A percentile compares a stretch with the other conserved stretches of the same genome.
These are phyloP conservation scores for Rhizopus delemar DNA, from an alignment of 371 early-diverging fungal genomes.

Conservation along the genomic window DNA sequence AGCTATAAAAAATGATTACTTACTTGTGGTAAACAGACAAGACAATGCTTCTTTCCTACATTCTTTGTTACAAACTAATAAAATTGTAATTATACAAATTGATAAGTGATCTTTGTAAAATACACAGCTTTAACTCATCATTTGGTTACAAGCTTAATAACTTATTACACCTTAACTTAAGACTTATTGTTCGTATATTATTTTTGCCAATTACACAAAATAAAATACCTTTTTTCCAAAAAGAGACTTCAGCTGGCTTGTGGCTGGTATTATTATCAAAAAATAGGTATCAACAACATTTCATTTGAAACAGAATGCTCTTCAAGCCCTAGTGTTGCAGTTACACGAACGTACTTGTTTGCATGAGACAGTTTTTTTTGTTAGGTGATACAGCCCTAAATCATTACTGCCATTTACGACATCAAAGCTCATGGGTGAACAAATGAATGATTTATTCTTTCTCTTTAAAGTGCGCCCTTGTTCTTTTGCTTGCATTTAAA, in stretches of 20 bases:
- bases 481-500: slow-evolving; percentile 8
- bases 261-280: slow-evolving; percentile 35
- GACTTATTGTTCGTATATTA: no score
- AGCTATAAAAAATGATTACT: slow-evolving; percentile 51
- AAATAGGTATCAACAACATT: background rate
- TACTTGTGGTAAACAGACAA: slow-evolving; percentile 42
- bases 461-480: background rate
- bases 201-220: no score
- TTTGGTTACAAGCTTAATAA: slow-evolving; percentile 46
- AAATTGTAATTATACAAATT: background rate
- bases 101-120: slow-evolving; percentile 41
- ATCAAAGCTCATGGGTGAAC: background rate
- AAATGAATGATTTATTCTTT: background rate
- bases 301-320: slow-evolving; percentile 7
- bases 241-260: slow-evolving; percentile 24
- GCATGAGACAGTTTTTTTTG: slow-evolving; percentile 2
- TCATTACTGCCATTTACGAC: slow-evolving; percentile 5
- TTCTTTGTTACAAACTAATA: slow-evolving; percentile 43
- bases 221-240: slow-evolving; percentile 28
- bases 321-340: slow-evolving; percentile 2
- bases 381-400: slow-evolving; percentile 5
- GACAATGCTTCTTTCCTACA: slow-evolving; percentile 44
- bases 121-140: slow-evolving; percentile 25
- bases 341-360: background rate
- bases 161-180: slow-evolving; percentile 22